phyloP scores from a whole-genome alignment of 2,329 filamentous ascomycete genomes.

The Tolypocladium sp. region DNA sequence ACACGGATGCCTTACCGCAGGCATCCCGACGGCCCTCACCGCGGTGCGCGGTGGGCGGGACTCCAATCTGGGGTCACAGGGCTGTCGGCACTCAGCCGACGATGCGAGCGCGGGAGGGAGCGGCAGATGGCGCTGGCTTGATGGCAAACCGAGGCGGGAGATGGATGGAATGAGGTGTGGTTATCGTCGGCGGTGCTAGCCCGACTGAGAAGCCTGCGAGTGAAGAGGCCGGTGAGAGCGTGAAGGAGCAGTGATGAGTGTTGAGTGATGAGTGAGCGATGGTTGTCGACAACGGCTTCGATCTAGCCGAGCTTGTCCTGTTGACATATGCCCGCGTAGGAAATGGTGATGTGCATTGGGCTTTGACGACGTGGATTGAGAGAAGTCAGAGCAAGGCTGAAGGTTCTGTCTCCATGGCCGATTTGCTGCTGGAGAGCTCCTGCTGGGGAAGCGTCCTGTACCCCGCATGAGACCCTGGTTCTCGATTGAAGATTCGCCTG shows the following conservation, averaged over 20 bases:
- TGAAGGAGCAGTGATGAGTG: not conserved
- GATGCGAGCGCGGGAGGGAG: not conserved
- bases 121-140: not conserved
- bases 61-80: slow-evolving; percentile 3
- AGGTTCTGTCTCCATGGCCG: not conserved
- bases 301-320: not conserved
- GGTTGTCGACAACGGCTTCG: not conserved
- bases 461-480: not conserved
- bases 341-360: not conserved
- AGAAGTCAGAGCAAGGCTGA: not conserved
- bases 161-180: not conserved
- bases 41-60: not conserved
- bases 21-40: slow-evolving; percentile 11
- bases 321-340: not conserved
- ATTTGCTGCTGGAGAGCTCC: too few relatives aligned
- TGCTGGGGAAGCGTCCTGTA: not conserved
- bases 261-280: not conserved
- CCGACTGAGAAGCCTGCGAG: not conserved
- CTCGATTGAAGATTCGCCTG: too few relatives aligned
- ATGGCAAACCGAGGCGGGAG: too few relatives aligned
- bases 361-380: not conserved
- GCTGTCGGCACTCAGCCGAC: not conserved
- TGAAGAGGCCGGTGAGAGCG: not conserved
- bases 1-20: slow-evolving; percentile 22
- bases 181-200: not conserved